Base-by-base conservation (phyloP, 805 yeast species). In the Wickerhamomyces sydowiorum region DNA sequence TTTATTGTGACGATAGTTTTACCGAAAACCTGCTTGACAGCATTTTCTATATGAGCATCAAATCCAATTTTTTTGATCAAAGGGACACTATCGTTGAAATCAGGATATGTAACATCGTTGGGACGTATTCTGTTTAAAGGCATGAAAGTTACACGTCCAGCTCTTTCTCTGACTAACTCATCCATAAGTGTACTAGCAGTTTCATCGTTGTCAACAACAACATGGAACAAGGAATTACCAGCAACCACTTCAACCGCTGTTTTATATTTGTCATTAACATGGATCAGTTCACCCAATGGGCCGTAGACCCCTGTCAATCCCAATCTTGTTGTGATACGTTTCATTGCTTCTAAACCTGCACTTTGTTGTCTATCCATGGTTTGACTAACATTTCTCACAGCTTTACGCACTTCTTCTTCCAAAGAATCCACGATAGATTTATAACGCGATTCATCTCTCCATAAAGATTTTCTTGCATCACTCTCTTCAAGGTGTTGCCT, bases 61-160 rank as follows among this genome's bases (percentile, higher is more conserved):
- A 62, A 82, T 36, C 80, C 80, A 38, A 91, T 70, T 57, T 88
- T 86, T 50, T 80, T 77, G 33, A 88, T 75, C 45, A 93, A 67
- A 0, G 97, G 96, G 24, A 90, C 82, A 36, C 79, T 82, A 42
- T 70, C 67, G 40, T 70, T 77, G 15, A 75, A 67, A 10, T 75
- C 76, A 1, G 96, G 96, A 52, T 79, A 85, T 3, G 56, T 52
- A 14, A 70, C 61, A 9, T 60, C 56, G 25, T 60, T 55, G 19
- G 72, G 67, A 0, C 41, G 39, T 14, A 93, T 55, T 51, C 95
- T 70, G 56, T 89, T 87, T 48, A 93, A 65, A 1, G 99, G 98
- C 69, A 93, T 80, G 53, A 93, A 89, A 0, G 98, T 88, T 0
- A 86, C 90, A 54, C 96, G 73, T 2, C 98, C 98, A 6, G 82